phyloP scores from a whole-genome alignment of 2,329 filamentous ascomycete genomes.

The Raffaelea deltoideospora region DNA sequence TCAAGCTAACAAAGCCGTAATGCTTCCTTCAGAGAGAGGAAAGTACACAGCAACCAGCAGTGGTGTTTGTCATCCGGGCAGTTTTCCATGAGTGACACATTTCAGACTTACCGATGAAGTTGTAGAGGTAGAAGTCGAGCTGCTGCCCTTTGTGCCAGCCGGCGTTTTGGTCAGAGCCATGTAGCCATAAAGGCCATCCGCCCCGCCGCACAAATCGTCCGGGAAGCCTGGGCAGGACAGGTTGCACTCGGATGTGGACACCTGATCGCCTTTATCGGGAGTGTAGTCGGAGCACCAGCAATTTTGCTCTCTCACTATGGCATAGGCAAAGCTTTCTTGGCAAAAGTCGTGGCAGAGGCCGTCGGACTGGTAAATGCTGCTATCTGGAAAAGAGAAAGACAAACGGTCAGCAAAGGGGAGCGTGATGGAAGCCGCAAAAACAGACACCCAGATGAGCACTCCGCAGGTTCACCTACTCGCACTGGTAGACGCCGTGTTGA shows the following conservation, averaged over 20 bases:
- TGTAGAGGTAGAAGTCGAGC: not conserved
- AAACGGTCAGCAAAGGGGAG: not conserved
- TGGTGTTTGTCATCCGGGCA: too few relatives aligned
- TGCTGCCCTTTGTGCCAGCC: constrained; percentile 33
- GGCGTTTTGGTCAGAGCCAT: constrained; percentile 36
- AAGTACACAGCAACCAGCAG: too few relatives aligned
- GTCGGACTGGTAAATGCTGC: constrained; percentile 49
- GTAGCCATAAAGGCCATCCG: constrained; percentile 49
- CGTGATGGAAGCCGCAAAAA: not conserved
- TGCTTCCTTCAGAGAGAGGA: too few relatives aligned
- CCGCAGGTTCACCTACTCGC: constrained; percentile 22
- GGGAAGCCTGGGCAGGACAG: constrained; percentile 54
- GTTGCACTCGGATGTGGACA: constrained; percentile 33
- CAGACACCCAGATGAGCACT: not conserved
- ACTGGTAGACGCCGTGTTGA: constrained; percentile 27
- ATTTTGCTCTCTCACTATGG: constrained; percentile 45
- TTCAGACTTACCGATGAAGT: constrained; percentile 6
- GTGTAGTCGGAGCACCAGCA: constrained; percentile 67
- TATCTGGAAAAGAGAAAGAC: constrained; percentile 22
- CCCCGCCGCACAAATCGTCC: constrained; percentile 49
- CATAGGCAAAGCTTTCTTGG: constrained; percentile 42
- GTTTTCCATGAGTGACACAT: too few relatives aligned
- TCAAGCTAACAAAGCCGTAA: too few relatives aligned
- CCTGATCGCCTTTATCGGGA: constrained; percentile 30
- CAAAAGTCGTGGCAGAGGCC: constrained; percentile 53